Base-by-base conservation (phyloP, 306 rosid species). In the Begonia peltatifolia region DNA sequence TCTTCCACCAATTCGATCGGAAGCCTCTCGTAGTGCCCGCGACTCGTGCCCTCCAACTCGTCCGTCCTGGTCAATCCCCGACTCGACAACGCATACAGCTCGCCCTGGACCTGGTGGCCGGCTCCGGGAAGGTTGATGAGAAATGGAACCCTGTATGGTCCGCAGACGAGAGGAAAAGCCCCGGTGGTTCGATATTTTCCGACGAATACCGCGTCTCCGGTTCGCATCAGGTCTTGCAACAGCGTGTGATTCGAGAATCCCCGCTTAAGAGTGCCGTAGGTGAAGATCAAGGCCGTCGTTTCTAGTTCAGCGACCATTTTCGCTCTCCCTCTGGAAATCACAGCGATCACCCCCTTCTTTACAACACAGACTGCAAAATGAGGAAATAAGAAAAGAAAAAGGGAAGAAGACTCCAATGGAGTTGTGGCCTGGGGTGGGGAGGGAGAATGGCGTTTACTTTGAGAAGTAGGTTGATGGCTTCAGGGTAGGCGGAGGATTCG, bases 71-170 rank as follows among this genome's bases (percentile, higher is more conserved):
- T 63, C 18, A 81, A 69, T 2, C 80, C 82, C 12, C 41, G 65
- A 2, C 44, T 3, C 11, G 92, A 62, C 43, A 87, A 80, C 16
- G 82, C 71, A 68, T 88, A 87, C 14, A 87, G 48, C 67, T 87
- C 94, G 56, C 96, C 96, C 14, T 13, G 14, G 3, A 80, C 94
- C 1, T 46, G 41, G 46, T 74, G 69, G 41, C 84, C 86, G 9
- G 78, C 73, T 5, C 86, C 87, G 55, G 72, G 74, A 6, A 82
- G n/a, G 70, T 79, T 79, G 54, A 88, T 63, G 36, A 87, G 84
- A 59, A 81, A 84, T 0, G 93, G 92, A n/a, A 84, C 92, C 3
- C 72, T 61, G 69, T 77, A 79, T 20, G 94, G 84, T 13, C 96
- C 96, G 25, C 87, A 84, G 3, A 84, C 85, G 38, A 79, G 89